Percentiles rank a stretch among this genome's conserved stretches.
Evolutionary conservation across 345 rosid species (phyloP).

Genomic region (Abelmoschus esculentus): DNA sequence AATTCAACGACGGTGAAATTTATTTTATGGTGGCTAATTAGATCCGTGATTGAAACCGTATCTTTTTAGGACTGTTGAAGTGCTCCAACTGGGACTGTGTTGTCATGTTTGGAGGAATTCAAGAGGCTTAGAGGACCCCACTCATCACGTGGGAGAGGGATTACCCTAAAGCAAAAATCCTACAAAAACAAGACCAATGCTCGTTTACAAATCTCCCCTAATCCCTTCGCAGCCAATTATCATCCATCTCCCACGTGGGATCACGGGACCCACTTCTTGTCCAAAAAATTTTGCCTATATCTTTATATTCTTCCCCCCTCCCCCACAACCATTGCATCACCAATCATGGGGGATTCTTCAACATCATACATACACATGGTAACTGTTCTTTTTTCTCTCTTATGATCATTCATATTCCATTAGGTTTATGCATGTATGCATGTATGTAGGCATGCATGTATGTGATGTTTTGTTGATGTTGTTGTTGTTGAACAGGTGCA

Average conservation of each 20-base stretch:
- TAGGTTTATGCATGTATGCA: neutral
- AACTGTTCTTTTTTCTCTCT: neutral
- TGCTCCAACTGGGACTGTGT: neutral
- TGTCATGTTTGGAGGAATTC: conserved; percentile 18
- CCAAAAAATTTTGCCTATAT: neutral
- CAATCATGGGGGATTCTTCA: conserved; percentile 54
- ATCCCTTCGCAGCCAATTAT: conserved; percentile 84
- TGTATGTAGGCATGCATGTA: neutral
- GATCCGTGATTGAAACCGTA: neutral
- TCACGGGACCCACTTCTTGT: conserved; percentile 26
- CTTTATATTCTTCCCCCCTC: neutral
- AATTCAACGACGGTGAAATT: neutral
- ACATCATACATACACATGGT: conserved; percentile 90
- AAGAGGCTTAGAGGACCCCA: conserved; percentile 34
- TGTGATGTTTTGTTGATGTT: neutral
- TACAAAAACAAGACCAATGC: conserved; percentile 33
- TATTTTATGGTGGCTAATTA: neutral
- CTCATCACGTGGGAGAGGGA: conserved; percentile 47
- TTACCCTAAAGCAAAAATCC: conserved; percentile 16
- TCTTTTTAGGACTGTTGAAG: neutral
- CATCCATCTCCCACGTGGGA: conserved; percentile 88
- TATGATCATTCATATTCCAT: neutral
- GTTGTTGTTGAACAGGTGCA: conserved; percentile 49
- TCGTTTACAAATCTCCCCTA: conserved; percentile 69
- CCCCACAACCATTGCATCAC: neutral